A percentile compares a stretch with the other conserved stretches of the same genome.
These are phyloP conservation scores for Coniophora puteana DNA, from an alignment of 1,284 basidiomycete species.

Conservation along the genomic window DNA sequence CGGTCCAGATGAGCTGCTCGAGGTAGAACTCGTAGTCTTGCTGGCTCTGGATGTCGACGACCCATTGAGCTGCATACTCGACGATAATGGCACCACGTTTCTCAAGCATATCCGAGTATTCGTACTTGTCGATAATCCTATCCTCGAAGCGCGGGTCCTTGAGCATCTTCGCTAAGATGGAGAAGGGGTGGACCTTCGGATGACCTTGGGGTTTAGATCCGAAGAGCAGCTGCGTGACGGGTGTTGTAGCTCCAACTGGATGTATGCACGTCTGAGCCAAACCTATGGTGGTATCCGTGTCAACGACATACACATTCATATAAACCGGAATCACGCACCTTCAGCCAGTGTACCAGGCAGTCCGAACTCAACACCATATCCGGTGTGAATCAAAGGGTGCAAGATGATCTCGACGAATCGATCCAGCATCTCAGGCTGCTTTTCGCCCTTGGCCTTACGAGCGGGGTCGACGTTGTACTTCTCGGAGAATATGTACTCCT, in stretches of 20 bases:
- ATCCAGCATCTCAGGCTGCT: background rate
- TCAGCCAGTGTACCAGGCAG: constrained; percentile 3
- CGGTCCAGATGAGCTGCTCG: constrained; percentile 30
- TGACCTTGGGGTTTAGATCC: constrained; percentile 11
- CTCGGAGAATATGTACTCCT: constrained; percentile 24
- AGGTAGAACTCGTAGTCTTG: constrained; percentile 23
- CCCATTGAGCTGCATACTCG: constrained; percentile 28
- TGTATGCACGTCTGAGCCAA: constrained; percentile 15
- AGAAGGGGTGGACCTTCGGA: constrained; percentile 31
- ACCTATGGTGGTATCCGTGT: constrained; percentile 1
- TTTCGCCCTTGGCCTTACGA: background rate
- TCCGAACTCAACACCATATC: constrained; percentile 5
- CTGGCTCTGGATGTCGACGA: constrained; percentile 23
- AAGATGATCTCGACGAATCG: constrained; percentile 1
- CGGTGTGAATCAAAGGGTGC: constrained; percentile 6
- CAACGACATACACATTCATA: background rate
- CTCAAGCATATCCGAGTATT: constrained; percentile 26
- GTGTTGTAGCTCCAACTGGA: constrained; percentile 17
- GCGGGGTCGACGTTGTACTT: constrained; percentile 16
- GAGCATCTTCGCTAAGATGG: constrained; percentile 35
- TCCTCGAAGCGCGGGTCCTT: constrained; percentile 29
- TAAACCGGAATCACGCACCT: background rate
- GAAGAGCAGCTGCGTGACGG: constrained; percentile 26
- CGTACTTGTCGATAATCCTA: constrained; percentile 25
- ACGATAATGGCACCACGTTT: constrained; percentile 27